Evolutionary conservation across 2,329 filamentous ascomycete species (phyloP).

Genomic region (Ascochyta koolunga): DNA sequence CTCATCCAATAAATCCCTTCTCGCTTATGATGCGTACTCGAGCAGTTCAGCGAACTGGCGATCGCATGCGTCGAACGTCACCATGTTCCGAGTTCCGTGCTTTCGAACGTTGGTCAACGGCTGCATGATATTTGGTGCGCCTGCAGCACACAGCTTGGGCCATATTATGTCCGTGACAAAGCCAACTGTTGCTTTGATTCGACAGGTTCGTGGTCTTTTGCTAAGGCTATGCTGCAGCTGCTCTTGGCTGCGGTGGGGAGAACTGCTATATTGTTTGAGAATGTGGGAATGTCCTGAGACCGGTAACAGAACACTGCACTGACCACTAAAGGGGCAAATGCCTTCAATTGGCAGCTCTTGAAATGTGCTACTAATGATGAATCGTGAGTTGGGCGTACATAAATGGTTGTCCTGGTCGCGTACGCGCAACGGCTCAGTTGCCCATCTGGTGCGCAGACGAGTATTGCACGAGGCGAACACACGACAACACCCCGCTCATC

Average conservation of each 20-base stretch:
- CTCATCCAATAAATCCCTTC: not conserved
- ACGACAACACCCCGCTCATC: not conserved
- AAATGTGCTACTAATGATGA: not conserved
- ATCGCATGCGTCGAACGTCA: not conserved
- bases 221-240: too few relatives aligned
- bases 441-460: not conserved
- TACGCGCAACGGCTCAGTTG: not conserved
- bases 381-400: not conserved
- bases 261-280: not conserved
- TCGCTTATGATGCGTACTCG: not conserved
- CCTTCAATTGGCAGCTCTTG: not conserved
- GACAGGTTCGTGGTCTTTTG: too few relatives aligned
- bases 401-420: not conserved
- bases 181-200: not conserved
- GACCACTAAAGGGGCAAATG: not conserved
- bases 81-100: not conserved
- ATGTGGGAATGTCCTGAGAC: too few relatives aligned
- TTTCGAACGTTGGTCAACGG: not conserved
- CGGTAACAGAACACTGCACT: not conserved
- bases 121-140: not conserved
- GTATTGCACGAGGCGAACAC: not conserved
- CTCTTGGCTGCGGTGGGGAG: not conserved
- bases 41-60: not conserved
- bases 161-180: not conserved
- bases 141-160: not conserved